phyloP scores from a whole-genome alignment of 352 stramenopile species.

The Peronospora destructor region DNA sequence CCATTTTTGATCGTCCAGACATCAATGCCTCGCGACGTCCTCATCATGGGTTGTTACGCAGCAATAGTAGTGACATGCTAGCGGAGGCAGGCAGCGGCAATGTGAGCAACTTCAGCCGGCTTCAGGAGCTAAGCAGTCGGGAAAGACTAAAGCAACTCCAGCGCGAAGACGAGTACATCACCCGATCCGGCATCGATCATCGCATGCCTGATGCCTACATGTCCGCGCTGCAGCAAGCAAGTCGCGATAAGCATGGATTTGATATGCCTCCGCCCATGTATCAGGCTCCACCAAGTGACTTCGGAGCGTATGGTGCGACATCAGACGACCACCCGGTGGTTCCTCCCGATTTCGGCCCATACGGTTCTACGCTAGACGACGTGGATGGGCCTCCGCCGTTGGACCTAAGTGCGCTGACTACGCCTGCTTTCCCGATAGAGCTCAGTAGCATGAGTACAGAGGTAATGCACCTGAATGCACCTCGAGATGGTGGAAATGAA shows the following conservation, averaged over 20 bases:
- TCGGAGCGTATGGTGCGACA: slow-evolving; percentile 20
- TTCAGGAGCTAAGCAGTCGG: slow-evolving; percentile 30
- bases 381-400: slow-evolving; percentile 16
- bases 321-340: slow-evolving; percentile 13
- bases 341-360: slow-evolving; percentile 22
- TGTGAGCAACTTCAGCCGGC: slow-evolving; percentile 29
- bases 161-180: slow-evolving; percentile 21
- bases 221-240: slow-evolving; percentile 28
- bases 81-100: slow-evolving; percentile 9
- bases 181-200: slow-evolving; percentile 20
- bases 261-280: slow-evolving; percentile 22
- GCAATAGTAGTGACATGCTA: slow-evolving; percentile 27
- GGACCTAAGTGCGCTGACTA: slow-evolving; percentile 31
- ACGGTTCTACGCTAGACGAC: slow-evolving; percentile 17
- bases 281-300: slow-evolving; percentile 21
- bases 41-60: slow-evolving; percentile 14
- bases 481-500: slow-evolving; percentile 11
- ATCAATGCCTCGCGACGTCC: slow-evolving; percentile 10
- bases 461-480: slow-evolving; percentile 4
- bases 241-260: slow-evolving; percentile 29
- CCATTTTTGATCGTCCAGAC: slow-evolving; percentile 57
- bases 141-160: slow-evolving; percentile 27
- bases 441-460: slow-evolving; percentile 13
- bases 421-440: slow-evolving; percentile 18
- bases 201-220: slow-evolving; percentile 32